Conservation (phyloP, 129 eudicot species). For the Centaurea solstitialis region DNA sequence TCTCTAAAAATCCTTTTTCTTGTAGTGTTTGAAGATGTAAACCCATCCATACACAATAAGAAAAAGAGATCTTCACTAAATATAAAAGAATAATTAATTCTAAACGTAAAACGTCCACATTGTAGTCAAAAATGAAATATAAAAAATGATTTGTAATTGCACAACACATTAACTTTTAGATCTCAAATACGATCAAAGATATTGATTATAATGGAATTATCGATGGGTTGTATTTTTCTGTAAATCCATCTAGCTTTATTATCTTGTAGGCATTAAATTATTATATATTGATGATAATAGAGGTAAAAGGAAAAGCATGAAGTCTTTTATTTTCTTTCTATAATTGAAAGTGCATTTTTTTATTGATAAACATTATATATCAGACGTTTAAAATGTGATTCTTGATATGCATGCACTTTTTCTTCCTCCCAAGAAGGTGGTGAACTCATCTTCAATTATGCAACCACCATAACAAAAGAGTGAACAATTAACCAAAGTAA, state of each 20-base stretch:
- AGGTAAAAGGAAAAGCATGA: background rate
- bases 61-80: no score
- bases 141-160: no score
- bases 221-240: background rate
- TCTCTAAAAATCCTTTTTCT: no score
- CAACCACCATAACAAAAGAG: slow-evolving; percentile 2
- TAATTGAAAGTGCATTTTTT: background rate
- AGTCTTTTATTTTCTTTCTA: no score
- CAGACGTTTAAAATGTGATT: background rate
- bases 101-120: no score
- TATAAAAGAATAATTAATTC: no score
- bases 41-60: no score
- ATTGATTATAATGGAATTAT: background rate
- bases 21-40: no score
- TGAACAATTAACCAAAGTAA: slow-evolving; percentile 11
- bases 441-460: slow-evolving; percentile 18
- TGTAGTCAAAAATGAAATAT: no score
- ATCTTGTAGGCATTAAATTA: background rate
- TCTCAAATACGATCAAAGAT: no score
- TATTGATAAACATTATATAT: background rate
- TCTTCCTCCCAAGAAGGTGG: slow-evolving; percentile 2
- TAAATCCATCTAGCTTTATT: background rate
- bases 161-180: no score
- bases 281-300: background rate
- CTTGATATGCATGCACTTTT: background rate